phyloP scores from a whole-genome alignment of 306 rosid species.

The Trifolium fragiferum region DNA sequence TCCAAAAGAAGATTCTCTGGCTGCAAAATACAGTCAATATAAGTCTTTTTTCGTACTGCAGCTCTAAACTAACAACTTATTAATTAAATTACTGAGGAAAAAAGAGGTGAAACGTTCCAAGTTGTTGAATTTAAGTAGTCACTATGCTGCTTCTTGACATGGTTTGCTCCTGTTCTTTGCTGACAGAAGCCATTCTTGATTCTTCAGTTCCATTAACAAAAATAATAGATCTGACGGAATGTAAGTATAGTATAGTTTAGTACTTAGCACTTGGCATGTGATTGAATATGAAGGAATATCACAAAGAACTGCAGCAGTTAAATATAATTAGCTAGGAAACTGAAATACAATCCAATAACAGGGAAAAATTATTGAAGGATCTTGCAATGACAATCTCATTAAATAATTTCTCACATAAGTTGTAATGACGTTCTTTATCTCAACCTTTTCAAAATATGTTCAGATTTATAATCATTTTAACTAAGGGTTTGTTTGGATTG shows the following conservation, averaged over 20 bases:
- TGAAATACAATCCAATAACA: slow-evolving; percentile 13
- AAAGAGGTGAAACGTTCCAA: slow-evolving; percentile 69
- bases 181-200: slow-evolving; percentile 68
- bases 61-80: too few relatives aligned
- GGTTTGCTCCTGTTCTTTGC: slow-evolving; percentile 89
- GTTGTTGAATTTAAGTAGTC: slow-evolving; percentile 79
- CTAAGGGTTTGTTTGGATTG: not conserved
- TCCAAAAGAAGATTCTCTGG: too few relatives aligned
- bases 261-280: slow-evolving; percentile 7
- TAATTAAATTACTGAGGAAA: too few relatives aligned
- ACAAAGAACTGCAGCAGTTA: slow-evolving; percentile 11
- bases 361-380: not conserved
- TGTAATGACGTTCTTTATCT: not conserved
- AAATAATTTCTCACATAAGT: not conserved
- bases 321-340: not conserved
- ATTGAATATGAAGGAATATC: slow-evolving; percentile 27
- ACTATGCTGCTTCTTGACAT: slow-evolving; percentile 78
- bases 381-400: not conserved
- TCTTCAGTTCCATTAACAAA: slow-evolving; percentile 86
- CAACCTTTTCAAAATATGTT: not conserved
- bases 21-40: too few relatives aligned
- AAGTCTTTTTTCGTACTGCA: too few relatives aligned
- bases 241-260: slow-evolving; percentile 24
- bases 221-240: slow-evolving; percentile 72
- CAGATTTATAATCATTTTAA: not conserved